Conservation (phyloP, 441 rosid genomes). For the Aleurites moluccanus region DNA sequence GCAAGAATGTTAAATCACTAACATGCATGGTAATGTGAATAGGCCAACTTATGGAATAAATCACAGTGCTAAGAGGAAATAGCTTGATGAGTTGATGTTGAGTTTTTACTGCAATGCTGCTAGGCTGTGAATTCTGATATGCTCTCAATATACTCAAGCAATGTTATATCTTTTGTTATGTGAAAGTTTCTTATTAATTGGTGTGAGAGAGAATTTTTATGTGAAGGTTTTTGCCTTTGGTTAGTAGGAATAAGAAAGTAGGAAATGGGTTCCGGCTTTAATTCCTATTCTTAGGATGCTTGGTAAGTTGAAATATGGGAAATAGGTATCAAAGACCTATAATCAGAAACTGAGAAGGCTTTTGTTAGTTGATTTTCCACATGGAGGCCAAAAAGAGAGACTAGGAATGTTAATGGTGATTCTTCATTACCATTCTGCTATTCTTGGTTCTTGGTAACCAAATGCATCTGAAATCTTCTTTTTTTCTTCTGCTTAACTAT, state of each 20-base stretch:
- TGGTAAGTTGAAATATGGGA: background rate
- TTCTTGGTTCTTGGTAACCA: background rate
- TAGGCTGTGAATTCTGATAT: background rate
- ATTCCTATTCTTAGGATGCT: background rate
- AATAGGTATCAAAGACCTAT: too few relatives aligned
- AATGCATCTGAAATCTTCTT: background rate
- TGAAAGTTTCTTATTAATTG: background rate
- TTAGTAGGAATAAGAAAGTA: slow-evolving; percentile 4
- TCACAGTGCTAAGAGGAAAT: background rate
- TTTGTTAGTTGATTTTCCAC: background rate
- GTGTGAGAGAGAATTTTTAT: background rate
- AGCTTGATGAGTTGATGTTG: slow-evolving; percentile 18
- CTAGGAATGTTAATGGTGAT: background rate
- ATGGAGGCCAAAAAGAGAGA: background rate
- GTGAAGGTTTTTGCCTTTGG: slow-evolving; percentile 3
- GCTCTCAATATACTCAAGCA: background rate
- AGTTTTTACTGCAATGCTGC: slow-evolving; percentile 21
- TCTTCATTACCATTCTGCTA: background rate
- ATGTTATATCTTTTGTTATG: background rate
- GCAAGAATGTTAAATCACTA: background rate
- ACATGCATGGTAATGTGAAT: slow-evolving; percentile 3
- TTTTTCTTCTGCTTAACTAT: background rate
- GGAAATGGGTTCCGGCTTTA: background rate
- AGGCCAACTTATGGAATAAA: slow-evolving; percentile 5
- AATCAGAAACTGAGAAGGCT: background rate